phyloP scores from a whole-genome alignment of 2,329 filamentous ascomycete genomes.

The Sordariomycetes sp. region DNA sequence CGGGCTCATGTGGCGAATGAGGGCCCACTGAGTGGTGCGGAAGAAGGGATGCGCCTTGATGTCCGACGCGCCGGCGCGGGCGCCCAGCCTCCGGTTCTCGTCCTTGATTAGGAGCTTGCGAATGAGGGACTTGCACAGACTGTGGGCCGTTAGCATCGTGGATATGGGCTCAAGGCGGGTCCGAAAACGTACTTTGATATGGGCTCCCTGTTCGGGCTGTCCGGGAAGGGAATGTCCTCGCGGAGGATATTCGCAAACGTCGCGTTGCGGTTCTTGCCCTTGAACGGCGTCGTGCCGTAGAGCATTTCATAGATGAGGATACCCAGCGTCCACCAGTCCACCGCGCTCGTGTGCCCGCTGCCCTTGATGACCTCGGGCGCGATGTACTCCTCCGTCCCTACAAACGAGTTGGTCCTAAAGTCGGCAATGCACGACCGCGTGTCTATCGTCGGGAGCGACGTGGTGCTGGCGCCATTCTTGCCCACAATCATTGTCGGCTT shows the following conservation, averaged over 20 bases:
- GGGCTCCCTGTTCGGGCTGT: slow-evolving; percentile 69
- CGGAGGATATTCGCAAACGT: slow-evolving; percentile 95
- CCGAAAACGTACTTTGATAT: slow-evolving; percentile 69
- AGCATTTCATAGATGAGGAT: slow-evolving; percentile 99
- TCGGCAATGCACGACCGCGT: slow-evolving; percentile 97
- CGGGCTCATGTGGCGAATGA: slow-evolving; percentile 95
- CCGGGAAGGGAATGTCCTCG: slow-evolving; percentile 92
- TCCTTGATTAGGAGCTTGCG: slow-evolving; percentile 97
- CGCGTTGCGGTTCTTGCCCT: slow-evolving; percentile 96
- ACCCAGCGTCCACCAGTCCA: slow-evolving; percentile 98
- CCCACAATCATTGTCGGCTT: slow-evolving; percentile 96
- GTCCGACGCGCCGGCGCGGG: slow-evolving; percentile 88
- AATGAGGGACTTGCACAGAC: slow-evolving; percentile 91
- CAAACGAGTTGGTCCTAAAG: slow-evolving; percentile 96
- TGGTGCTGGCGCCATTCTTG: slow-evolving; percentile 75
- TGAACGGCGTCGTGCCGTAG: slow-evolving; percentile 96
- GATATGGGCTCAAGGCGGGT: background rate
- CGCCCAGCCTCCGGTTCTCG: slow-evolving; percentile 83
- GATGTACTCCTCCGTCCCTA: slow-evolving; percentile 97
- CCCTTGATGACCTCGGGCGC: slow-evolving; percentile 98
- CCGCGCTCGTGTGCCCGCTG: slow-evolving; percentile 92
- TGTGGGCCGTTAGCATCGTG: slow-evolving; percentile 20
- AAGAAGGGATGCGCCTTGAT: slow-evolving; percentile 97
- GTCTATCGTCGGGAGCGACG: slow-evolving; percentile 88
- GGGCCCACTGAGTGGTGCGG: slow-evolving; percentile 87